phyloP scores from a whole-genome alignment of 805 yeast species.

The Cyberlindnera mycetangii region DNA sequence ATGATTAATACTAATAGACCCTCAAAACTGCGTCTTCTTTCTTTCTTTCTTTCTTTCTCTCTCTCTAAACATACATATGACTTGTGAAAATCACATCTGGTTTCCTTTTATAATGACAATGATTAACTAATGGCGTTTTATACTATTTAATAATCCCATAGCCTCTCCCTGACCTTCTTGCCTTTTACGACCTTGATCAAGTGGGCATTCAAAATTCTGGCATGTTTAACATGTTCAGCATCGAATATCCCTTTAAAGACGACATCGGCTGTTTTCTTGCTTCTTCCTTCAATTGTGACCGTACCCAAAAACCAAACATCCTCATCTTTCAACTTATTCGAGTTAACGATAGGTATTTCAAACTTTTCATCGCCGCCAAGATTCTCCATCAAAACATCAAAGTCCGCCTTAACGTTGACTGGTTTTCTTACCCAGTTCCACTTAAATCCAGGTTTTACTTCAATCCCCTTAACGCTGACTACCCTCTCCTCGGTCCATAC shows the following conservation, averaged over 20 bases:
- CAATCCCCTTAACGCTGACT: constrained; percentile 23
- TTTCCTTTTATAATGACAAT: not conserved
- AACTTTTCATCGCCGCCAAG: constrained; percentile 24
- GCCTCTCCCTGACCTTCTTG: constrained; percentile 16
- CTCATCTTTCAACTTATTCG: constrained; percentile 10
- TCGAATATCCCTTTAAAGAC: constrained; percentile 27
- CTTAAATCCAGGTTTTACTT: constrained; percentile 22
- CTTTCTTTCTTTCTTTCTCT: not conserved
- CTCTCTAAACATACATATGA: too few relatives aligned
- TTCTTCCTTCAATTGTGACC: constrained; percentile 20
- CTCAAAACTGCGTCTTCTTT: not conserved
- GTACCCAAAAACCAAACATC: constrained; percentile 24
- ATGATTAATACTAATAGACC: constrained; percentile 13
- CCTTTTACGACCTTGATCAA: constrained; percentile 19
- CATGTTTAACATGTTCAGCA: constrained; percentile 27
- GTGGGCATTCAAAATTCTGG: constrained; percentile 20
- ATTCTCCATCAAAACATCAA: constrained; percentile 22
- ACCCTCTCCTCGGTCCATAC: constrained; percentile 25
- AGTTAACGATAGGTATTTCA: constrained; percentile 23
- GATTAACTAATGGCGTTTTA: not conserved
- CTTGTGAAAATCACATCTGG: too few relatives aligned
- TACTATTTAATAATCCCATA: constrained; percentile 20
- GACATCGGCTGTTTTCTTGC: constrained; percentile 17
- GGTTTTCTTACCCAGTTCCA: constrained; percentile 20
- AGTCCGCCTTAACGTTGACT: constrained; percentile 14